Base-by-base conservation (phyloP, 495 filamentous ascomycete species). In the Elaphomyces granulatus region DNA sequence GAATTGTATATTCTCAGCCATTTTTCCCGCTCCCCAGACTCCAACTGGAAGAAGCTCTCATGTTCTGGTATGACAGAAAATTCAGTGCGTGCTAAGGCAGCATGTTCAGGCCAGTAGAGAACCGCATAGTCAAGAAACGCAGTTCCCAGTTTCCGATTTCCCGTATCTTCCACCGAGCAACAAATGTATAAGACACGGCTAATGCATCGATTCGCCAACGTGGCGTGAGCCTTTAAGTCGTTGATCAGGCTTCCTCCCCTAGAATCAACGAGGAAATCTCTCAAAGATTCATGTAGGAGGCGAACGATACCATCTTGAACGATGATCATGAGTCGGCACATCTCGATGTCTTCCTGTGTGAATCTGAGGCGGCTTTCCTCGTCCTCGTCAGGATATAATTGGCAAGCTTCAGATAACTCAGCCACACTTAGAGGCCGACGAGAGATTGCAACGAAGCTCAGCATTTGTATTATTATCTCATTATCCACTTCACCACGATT, bases 221-320 rank as follows among this genome's bases (percentile, higher is more conserved):
- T 18, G 15, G 45, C 40, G 31, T 47, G 35, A 17, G 39, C 26
- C 31, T 38, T 19, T 17, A 36, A 16, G 20, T 28, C 21, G 33
- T 34, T 32, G 10, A 36, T 32, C 16, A 16, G 20, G 23, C 12
- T 20, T 20, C 30, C 32, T 21, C 21, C 16, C 26, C 18, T 20
- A 2, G 26, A 21, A 32, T 20, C 26, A 3, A 45, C 15, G 20
- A 53, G 41, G 20, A 49, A 54, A 26, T 54, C 48, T 23, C 45
- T 46, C 1, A 51, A 45, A 1, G 51, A 54, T n/a, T 48, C 45
- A 30, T 51, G 51, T 6, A 54, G 37, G 4, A 54, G 43, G 4
- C 21, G 46, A 14, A 54, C 48, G 14, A 38, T 1, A 3, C 34
- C 32, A 28, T 45, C 40, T 34, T 47, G 15, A 3, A 45, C 20